These are phyloP conservation scores for Solidago caesia DNA, from an alignment of 129 eudicot genomes.

Conservation along the genomic window DNA sequence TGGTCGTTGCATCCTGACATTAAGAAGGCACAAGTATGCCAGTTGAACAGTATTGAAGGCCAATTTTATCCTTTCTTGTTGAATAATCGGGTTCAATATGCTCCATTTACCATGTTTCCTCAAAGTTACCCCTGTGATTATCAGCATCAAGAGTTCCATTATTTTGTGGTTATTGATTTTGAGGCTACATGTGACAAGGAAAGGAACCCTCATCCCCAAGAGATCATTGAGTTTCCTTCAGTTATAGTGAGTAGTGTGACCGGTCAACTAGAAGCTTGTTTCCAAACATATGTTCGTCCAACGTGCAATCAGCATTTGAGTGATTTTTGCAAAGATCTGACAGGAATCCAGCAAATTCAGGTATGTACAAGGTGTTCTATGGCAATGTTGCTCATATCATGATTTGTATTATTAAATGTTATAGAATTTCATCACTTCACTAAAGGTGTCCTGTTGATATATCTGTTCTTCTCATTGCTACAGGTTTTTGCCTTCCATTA, in stretches of 20 bases:
- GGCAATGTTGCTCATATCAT: background rate
- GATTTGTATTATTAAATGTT: background rate
- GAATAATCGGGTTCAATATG: conserved; percentile 53
- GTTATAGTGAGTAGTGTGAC: conserved; percentile 86
- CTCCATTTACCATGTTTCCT: conserved; percentile 49
- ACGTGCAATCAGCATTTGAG: conserved; percentile 74
- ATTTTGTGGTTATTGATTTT: conserved; percentile 93
- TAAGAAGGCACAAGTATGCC: conserved; percentile 40
- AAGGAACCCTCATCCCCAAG: conserved; percentile 84
- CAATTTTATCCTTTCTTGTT: conserved; percentile 53
- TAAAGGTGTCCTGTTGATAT: background rate
- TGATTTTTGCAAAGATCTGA: conserved; percentile 94
- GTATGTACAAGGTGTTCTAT: conserved; percentile 35
- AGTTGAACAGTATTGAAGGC: conserved; percentile 44
- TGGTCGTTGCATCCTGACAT: conserved; percentile 51
- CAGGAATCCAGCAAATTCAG: conserved; percentile 96
- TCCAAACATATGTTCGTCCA: conserved; percentile 92
- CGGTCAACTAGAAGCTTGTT: conserved; percentile 88
- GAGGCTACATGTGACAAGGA: conserved; percentile 98
- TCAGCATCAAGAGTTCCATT: conserved; percentile 79
- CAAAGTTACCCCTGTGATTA: conserved; percentile 47
- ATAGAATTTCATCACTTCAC: background rate
- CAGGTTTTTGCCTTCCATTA: no score
- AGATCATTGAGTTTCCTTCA: conserved; percentile 96
- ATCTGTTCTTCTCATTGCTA: no score